phyloP scores from a whole-genome alignment of 768 basidiomycete species.

The Leccinellum luteum region DNA sequence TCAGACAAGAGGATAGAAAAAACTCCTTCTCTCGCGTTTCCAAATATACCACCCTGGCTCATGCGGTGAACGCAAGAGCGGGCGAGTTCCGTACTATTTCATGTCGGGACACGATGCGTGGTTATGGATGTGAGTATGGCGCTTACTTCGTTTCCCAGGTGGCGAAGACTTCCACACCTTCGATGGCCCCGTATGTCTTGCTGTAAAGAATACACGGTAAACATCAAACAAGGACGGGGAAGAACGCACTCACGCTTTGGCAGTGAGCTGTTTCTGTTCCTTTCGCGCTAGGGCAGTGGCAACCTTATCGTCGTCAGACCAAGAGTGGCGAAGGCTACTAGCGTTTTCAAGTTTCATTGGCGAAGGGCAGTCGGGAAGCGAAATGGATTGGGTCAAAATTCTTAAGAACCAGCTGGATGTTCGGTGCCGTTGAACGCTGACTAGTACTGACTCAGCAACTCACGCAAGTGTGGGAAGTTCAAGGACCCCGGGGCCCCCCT shows the following conservation, averaged over 20 bases:
- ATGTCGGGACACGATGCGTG: neutral
- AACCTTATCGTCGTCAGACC: too few relatives aligned
- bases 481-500: neutral
- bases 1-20: conserved; percentile 22
- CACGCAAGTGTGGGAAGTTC: neutral
- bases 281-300: too few relatives aligned
- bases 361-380: too few relatives aligned
- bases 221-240: neutral
- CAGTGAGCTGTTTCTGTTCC: too few relatives aligned
- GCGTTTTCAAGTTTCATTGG: too few relatives aligned
- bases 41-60: conserved; percentile 15
- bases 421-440: too few relatives aligned
- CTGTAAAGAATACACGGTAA: conserved; percentile 3
- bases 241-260: neutral
- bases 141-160: conserved; percentile 18
- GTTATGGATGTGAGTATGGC: neutral
- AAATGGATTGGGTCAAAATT: too few relatives aligned
- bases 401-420: too few relatives aligned
- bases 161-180: conserved; percentile 16
- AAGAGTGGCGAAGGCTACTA: too few relatives aligned
- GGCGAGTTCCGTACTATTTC: conserved; percentile 10
- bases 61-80: conserved; percentile 19
- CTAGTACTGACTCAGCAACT: too few relatives aligned
- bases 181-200: conserved; percentile 24
- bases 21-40: conserved; percentile 7